Conservation (phyloP, 495 filamentous ascomycete species). For the Hyphodiscus hymeniophilus region DNA sequence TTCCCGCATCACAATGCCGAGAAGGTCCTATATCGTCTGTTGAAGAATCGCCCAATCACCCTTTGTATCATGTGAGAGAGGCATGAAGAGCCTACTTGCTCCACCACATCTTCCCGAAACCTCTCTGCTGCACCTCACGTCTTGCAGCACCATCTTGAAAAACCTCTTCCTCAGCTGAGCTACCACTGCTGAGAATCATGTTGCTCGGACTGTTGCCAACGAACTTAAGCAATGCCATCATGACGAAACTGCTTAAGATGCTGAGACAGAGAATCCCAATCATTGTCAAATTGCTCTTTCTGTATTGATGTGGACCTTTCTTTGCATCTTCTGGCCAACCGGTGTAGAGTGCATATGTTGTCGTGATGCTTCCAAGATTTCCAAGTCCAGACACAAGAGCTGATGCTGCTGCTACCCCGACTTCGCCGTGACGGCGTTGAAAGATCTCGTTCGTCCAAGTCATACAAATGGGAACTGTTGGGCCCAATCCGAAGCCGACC, state of each 20-base stretch:
- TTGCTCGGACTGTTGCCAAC: constrained; percentile 47
- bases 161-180: constrained; percentile 31
- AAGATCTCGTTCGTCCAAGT: constrained; percentile 90
- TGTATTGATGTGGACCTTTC: constrained; percentile 60
- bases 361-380: constrained; percentile 76
- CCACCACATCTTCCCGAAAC: constrained; percentile 52
- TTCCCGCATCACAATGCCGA: constrained; percentile 8
- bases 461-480: constrained; percentile 89
- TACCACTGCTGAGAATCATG: constrained; percentile 36
- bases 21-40: constrained; percentile 7
- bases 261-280: constrained; percentile 74
- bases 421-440: constrained; percentile 80
- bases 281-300: constrained; percentile 81
- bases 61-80: not conserved
- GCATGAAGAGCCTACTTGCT: constrained; percentile 4
- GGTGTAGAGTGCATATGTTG: constrained; percentile 81
- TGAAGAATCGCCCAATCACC: constrained; percentile 4
- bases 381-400: constrained; percentile 81
- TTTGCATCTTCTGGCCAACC: constrained; percentile 72
- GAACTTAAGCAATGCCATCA: constrained; percentile 57
- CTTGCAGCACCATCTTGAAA: constrained; percentile 63
- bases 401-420: constrained; percentile 82
- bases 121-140: constrained; percentile 59
- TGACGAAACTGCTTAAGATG: constrained; percentile 58
- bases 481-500: constrained; percentile 84